phyloP scores from a whole-genome alignment of 106 monocot species.

The Narthecium ossifragum region DNA sequence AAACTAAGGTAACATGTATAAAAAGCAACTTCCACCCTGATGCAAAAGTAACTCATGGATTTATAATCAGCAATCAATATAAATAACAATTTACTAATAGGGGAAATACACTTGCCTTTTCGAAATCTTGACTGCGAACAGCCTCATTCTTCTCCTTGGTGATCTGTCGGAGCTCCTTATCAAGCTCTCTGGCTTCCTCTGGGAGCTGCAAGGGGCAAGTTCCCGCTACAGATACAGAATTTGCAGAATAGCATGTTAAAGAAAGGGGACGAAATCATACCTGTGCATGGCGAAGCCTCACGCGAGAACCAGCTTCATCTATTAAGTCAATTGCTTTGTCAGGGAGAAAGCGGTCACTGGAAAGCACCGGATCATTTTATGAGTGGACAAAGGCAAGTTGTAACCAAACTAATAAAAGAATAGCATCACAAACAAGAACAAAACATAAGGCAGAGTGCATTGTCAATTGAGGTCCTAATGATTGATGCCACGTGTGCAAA shows the following conservation, averaged over 20 bases:
- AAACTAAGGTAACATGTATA: too few relatives aligned
- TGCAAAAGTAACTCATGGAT: too few relatives aligned
- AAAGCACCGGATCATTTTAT: not conserved
- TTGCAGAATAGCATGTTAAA: not conserved
- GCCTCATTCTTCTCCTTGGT: constrained; percentile 76
- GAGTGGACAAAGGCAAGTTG: not conserved
- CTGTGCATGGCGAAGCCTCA: constrained; percentile 72
- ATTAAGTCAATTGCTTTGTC: constrained; percentile 85
- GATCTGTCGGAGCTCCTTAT: constrained; percentile 66
- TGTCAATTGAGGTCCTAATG: too few relatives aligned
- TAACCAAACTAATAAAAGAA: too few relatives aligned
- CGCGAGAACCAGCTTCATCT: constrained; percentile 83
- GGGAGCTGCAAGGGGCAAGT: constrained; percentile 38
- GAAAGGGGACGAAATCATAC: constrained; percentile 10
- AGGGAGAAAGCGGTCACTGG: constrained; percentile 72
- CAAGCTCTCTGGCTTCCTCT: constrained; percentile 69
- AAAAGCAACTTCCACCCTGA: too few relatives aligned
- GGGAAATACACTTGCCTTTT: constrained; percentile 70
- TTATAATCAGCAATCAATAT: too few relatives aligned
- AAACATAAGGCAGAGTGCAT: too few relatives aligned
- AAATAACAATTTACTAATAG: too few relatives aligned
- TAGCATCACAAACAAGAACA: too few relatives aligned
- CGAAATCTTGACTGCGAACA: constrained; percentile 73
- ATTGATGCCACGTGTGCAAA: too few relatives aligned
- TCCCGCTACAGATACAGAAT: not conserved